Evolutionary conservation across 2,329 filamentous ascomycete species (phyloP), one percentile per base, ranked within the genome.

Genomic region (Fusarium phyllophilum): DNA sequence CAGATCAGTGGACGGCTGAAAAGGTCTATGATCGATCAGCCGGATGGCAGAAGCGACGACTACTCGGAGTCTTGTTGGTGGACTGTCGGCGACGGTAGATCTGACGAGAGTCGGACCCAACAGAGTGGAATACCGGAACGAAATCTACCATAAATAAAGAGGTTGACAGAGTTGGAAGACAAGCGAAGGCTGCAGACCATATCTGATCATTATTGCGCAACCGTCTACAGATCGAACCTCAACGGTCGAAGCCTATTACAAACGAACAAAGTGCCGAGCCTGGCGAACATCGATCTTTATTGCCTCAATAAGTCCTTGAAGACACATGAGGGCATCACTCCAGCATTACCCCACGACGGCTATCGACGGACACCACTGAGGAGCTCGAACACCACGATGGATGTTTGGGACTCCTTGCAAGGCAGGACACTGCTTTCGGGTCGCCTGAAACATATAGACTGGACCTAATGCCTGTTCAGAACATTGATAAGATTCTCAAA

Each of bases 401-500:
- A 6, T 48, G 4, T 4, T 11, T 11, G 13, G 13, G 0, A 10
- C 9, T 15, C 18, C 15, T 10, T 22, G 1, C 13, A 29, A 11
- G 3, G 9, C 18, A 46, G 8, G 0, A 0, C 3, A 10, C 20
- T 10, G 6, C 45, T 10, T 20, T 26, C 1, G 1, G 3, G 3
- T 14, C 0, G 5, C 24, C 18, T 6, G 6, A 20, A 26, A 17
- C 0, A 4, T 10, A 26, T 8, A 6, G 17, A 3, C 45, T 6
- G 20, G 22, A 8, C 9, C 20, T 15, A 12, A 0, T 29, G 9
- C 13, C 4, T 0, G 26, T 2, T 22, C 26, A 0, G 4, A 29
- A 29, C 3, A 29, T 22, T 22, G 26, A 8, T 5, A 22, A 5
- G 18, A 4, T 8, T 10, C 4, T 9, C 26, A 15, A 2, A 3